phyloP scores from a whole-genome alignment of 2,329 filamentous ascomycete genomes.

The Penicillium paneum region DNA sequence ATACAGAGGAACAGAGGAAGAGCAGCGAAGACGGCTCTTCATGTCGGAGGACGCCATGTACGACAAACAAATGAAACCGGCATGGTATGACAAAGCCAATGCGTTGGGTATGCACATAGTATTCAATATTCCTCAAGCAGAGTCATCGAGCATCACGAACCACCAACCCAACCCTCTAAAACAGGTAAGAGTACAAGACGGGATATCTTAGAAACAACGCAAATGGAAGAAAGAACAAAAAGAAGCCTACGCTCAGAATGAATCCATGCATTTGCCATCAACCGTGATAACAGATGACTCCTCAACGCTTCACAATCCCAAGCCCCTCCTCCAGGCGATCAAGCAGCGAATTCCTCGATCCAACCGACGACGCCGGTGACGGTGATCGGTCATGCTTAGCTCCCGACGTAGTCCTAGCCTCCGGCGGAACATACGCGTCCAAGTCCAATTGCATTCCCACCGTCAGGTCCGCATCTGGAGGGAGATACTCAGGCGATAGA shows the following conservation, averaged over 20 bases:
- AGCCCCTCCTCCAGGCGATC: constrained; percentile 23
- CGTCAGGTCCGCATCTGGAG: background rate
- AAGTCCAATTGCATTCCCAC: background rate
- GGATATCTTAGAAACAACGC: background rate
- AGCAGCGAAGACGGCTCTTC: no score
- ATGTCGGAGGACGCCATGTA: background rate
- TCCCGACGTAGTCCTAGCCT: background rate
- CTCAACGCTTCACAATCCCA: constrained; percentile 12
- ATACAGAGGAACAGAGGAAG: no score
- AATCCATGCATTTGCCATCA: background rate
- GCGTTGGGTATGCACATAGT: background rate
- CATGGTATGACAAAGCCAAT: background rate
- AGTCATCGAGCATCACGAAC: background rate
- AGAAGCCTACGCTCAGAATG: background rate
- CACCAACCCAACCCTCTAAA: background rate
- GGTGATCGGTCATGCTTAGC: background rate
- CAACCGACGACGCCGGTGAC: constrained; percentile 11
- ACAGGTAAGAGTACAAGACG: background rate
- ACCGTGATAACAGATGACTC: background rate
- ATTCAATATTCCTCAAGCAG: background rate
- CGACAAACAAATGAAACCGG: background rate
- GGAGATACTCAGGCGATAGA: background rate
- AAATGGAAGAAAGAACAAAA: background rate
- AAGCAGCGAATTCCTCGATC: constrained; percentile 16
- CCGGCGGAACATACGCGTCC: background rate